phyloP scores from a whole-genome alignment of 1,139 yeast species.

The Yamadazyma triangularis region DNA sequence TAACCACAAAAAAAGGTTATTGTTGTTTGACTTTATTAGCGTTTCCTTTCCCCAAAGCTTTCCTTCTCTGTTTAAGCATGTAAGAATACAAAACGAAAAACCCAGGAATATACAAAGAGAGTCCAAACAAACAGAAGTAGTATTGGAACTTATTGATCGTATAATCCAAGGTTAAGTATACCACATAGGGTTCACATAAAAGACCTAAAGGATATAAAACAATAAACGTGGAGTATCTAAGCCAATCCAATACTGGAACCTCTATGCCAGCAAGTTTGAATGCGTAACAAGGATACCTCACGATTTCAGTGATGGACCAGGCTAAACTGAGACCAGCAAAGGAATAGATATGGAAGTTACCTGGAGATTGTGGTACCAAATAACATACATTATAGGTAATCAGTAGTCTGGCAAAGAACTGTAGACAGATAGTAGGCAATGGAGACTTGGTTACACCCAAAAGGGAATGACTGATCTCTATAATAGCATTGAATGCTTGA shows the following conservation, averaged over 20 bases:
- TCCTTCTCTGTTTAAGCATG: constrained; percentile 30
- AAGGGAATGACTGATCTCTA: constrained; percentile 24
- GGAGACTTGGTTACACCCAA: constrained; percentile 30
- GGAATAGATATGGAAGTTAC: constrained; percentile 21
- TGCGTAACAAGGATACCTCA: constrained; percentile 27
- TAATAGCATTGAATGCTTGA: constrained; percentile 25
- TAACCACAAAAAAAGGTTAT: too few species aligned
- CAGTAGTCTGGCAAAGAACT: constrained; percentile 29
- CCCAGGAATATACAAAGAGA: constrained; percentile 31
- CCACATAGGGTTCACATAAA: constrained; percentile 26
- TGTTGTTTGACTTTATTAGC: too few species aligned
- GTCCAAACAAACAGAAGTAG: constrained; percentile 24
- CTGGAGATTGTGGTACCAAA: constrained; percentile 27
- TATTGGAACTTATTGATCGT: constrained; percentile 11
- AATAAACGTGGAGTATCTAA: constrained; percentile 29
- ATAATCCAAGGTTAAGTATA: constrained; percentile 19
- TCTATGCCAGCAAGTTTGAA: constrained; percentile 11
- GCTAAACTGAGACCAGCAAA: constrained; percentile 26
- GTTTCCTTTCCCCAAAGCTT: constrained; percentile 16
- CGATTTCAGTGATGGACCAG: constrained; percentile 32
- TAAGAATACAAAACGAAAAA: constrained; percentile 26
- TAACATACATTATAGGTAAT: constrained; percentile 30
- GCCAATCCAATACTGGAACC: constrained; percentile 25
- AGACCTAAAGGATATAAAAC: constrained; percentile 34
- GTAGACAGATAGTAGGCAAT: constrained; percentile 23